Conservation (phyloP, 2,329 filamentous ascomycete genomes). For the Zelopaecilomyces penicillatus region DNA sequence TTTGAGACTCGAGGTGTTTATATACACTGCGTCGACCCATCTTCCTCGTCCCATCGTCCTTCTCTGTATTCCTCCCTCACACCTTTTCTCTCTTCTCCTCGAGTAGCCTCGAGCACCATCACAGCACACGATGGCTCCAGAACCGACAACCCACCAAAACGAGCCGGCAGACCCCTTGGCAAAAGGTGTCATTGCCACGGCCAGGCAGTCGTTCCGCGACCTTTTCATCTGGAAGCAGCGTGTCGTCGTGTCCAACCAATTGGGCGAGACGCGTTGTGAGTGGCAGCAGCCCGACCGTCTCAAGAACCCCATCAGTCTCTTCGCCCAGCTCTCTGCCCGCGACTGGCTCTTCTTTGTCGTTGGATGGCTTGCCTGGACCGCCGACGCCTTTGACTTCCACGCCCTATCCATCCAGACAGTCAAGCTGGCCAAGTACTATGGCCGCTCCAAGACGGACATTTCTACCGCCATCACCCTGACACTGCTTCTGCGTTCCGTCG, state of each 20-base stretch:
- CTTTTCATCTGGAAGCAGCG: constrained; percentile 69
- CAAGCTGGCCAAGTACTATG: constrained; percentile 52
- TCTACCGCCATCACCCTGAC: constrained; percentile 69
- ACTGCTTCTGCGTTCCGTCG: constrained; percentile 64
- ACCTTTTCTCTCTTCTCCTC: neutral
- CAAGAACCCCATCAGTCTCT: constrained; percentile 61
- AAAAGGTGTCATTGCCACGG: constrained; percentile 55
- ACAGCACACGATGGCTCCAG: neutral
- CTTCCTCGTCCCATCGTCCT: neutral
- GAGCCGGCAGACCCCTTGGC: constrained; percentile 59
- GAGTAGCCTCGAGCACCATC: neutral
- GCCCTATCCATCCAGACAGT: constrained; percentile 70
- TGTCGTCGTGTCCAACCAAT: constrained; percentile 55
- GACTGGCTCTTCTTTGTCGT: constrained; percentile 73
- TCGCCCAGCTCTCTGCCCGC: constrained; percentile 52
- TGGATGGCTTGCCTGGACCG: constrained; percentile 68
- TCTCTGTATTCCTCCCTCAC: neutral
- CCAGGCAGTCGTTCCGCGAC: constrained; percentile 55
- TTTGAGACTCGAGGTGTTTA: neutral
- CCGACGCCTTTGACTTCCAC: constrained; percentile 79
- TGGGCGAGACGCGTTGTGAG: constrained; percentile 57
- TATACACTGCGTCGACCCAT: neutral
- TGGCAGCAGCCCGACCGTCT: constrained; percentile 61
- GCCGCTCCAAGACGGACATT: constrained; percentile 53
- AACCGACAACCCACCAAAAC: constrained; percentile 12